Base-by-base conservation (phyloP, 805 yeast species). In the Torulaspora gathmanii region DNA sequence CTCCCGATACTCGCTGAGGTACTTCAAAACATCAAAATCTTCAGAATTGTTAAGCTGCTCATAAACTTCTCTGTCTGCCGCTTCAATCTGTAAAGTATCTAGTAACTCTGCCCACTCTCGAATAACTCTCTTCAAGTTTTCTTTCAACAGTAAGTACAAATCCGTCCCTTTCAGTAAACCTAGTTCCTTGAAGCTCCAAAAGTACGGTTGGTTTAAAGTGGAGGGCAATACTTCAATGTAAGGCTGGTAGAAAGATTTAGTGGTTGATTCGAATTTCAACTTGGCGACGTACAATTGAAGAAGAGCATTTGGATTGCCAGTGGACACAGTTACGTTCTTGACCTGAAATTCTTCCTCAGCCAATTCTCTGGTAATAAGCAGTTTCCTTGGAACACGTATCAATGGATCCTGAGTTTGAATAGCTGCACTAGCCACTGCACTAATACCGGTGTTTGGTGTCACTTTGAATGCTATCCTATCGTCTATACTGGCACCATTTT, bases 91-190 rank as follows among this genome's bases (percentile, higher is more conserved):
- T 16, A 53, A 35, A 6, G 16, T 19, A 5, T 42, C 28, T 1
- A 50, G 40, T 10, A 58, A 27, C 11, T 33, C 27, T 2, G 9
- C 3, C 91, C 90, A 87, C 57, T 84, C 91, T 34, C 77, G 77
- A 4, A 80, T 63, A 45, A 82, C 61, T 3, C 57, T 56, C 3
- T 56, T 59, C 25, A 78, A 58, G 34, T 74, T 73, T n/a, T 71
- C 71, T 17, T 72, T 70, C 27, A 83, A 60, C 1, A 82, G 72
- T 34, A 73, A 67, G n/a, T 74, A 76, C 20, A 86, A 70, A 59
- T 88, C 90, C 0, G 95, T 83, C 0, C 90, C 90, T 34, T 72
- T 68, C 9, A 89, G 60, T 27, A 72, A 57, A 4, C 65, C 60
- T 43, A 77, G 69, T 34, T 83, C 86, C 2, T 65, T 67, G 0